Base-by-base conservation (phyloP, 2,329 filamentous ascomycete genomes). In the Colletotrichum coccodes region DNA sequence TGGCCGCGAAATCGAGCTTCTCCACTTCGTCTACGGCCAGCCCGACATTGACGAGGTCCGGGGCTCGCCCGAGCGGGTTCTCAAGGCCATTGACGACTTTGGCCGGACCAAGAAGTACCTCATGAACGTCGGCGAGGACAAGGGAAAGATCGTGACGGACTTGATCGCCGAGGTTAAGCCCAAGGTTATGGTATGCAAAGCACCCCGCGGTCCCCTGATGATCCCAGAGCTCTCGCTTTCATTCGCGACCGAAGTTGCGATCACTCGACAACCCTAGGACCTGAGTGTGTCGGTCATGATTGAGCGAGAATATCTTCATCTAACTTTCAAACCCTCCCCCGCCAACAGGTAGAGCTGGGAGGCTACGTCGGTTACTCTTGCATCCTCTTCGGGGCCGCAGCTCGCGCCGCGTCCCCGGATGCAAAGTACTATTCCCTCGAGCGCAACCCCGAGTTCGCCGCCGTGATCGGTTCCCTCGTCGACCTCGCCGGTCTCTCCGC, bases 361-460 rank as follows among this genome's bases (percentile, higher is more conserved):
- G 91, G 92, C 56, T 96, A 95, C 78, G 86, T 94, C 23, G 93
- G 93, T 47, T 96, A 96, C 82, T 95, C 93, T 0, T 90, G 91
- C 68, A 89, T 96, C 68, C 84, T 94, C 1, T 95, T 95, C 75
- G 92, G 88, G 50, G 85, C 89, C 40, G 90, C 91, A 0, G 81
- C 93, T 18, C 87, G 87, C 66, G 84, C 86, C 57, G 86, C 86
- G 3, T 49, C 36, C 32, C 40, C 62, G 40, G 91, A 91, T 12
- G 92, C 91, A 3, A 84, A 86, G 72, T 95, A 94, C 80, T 90
- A 87, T 77, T 92, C 90, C 73, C 82, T 96, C 6, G 94, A 96
- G 76, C 83, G 89, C 73, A 93, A 91, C 73, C 89, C 92, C 1
- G 90, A 91, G 71, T 95, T 94, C 73, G 92, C 89, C 0, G 90